These are phyloP conservation scores for Pseudonitzschia delicatissima DNA, from an alignment of 108 stramenopile genomes.

Conservation along the genomic window DNA sequence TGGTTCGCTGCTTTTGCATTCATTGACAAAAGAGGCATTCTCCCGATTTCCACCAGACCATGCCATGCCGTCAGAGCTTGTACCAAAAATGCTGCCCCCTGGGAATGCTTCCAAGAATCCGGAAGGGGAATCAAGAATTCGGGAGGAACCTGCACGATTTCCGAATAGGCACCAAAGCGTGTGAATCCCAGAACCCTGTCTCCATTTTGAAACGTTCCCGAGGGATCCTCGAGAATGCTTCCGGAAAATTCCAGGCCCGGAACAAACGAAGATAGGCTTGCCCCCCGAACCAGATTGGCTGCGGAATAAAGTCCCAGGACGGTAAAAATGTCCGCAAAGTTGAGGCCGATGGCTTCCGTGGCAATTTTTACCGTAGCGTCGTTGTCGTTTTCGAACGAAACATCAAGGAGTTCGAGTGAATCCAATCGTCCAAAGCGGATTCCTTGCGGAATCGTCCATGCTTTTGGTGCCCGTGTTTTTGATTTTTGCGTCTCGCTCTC, in stretches of 20 bases:
- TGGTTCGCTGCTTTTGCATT: not conserved
- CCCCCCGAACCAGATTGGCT: constrained; percentile 21
- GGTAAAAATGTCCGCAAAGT: constrained; percentile 49
- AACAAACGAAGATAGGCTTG: constrained; percentile 6
- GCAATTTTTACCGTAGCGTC: constrained; percentile 2
- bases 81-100: constrained; percentile 40
- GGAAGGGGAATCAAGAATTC: constrained; percentile 13
- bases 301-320: constrained; percentile 42
- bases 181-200: constrained; percentile 26
- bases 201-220: constrained; percentile 3
- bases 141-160: constrained; percentile 26
- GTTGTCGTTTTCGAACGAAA: not conserved
- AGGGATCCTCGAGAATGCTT: constrained; percentile 14
- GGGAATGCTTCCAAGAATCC: constrained; percentile 22
- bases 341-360: constrained; percentile 38
- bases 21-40: constrained; percentile 10
- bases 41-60: constrained; percentile 25
- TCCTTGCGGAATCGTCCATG: constrained; percentile 23
- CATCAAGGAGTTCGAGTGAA: not conserved
- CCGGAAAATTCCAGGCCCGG: constrained; percentile 51
- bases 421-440: constrained; percentile 20
- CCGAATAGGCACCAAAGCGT: constrained; percentile 42
- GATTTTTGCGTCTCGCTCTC: no score
- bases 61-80: constrained; percentile 42
- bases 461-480: constrained; percentile 11